Evolutionary conservation across 176 grass and related monocot species (phyloP), one percentile per base, ranked within the genome.

Genomic region (Echinochloa phyllopogon): DNA sequence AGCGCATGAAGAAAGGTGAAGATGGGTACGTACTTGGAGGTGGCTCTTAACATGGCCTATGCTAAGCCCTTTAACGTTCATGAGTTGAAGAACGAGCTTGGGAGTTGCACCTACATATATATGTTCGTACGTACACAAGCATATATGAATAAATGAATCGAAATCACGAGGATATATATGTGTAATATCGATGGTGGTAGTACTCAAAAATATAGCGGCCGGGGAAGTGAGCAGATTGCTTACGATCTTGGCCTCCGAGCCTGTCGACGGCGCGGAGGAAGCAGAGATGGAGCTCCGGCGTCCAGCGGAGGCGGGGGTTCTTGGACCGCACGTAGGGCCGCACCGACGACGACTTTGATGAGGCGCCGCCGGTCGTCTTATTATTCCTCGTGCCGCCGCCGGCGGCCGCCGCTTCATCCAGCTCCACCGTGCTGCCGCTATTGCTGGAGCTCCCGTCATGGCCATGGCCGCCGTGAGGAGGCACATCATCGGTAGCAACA

Each of bases 41-140:
- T 94, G 93, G 80, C 93, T 94, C 85, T 94, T 94, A 78, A 94
- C 87, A 86, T 94, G 93, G 78, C 90, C 85, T 86, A 94, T 92
- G 87, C 90, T 92, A 13, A 94, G 93, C 41, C 87, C 93, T 87
- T 89, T 84, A 4, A 92, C 93, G 37, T 92, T 92, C 93, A 94
- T 94, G 78, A 90, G 45, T 12, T 92, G 90, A 73, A 94, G 93
- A 66, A 94, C 85, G 20, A 94, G 74, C 87, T 92, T 94, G 4
- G 93, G 93, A 69, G 93, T 94, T 63, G 93, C 93, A 68, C 85
- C 93, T 94, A 13, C 29, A 21, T 1, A 47, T 37, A 20, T 0
- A 55, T 1, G 23, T 0, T 39, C 5, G 45, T 0, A 65, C 13
- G 67, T 57, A 10, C 25, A 74, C 13, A 8, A 55, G 0, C 49